Evolutionary conservation across 805 yeast genomes (phyloP), one percentile per base, ranked within the genome.

Genomic region (Metschnikowia colocasiae): DNA sequence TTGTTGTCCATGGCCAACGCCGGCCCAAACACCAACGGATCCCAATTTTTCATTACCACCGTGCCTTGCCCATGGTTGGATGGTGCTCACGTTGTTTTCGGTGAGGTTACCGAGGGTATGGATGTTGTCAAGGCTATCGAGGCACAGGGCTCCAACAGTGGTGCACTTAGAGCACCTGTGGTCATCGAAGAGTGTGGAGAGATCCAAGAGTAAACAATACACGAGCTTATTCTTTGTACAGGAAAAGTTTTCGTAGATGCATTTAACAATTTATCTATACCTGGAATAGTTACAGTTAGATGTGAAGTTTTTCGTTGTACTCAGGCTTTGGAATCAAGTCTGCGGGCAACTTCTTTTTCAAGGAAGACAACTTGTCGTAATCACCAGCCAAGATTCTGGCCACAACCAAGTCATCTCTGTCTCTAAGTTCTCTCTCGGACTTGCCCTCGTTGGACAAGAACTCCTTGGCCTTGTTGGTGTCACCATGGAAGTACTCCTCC

Each of bases 311-410:
- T 26, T 65, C 67, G 54, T 70, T 60, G 43, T 54, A 50, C 48
- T 62, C 69, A 15, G 61, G 65, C 60, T 65, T 63, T 40, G 73
- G 72, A 46, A 66, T 52, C 57, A 71, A 65, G 55, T 66, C 73
- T 27, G 53, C 57, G 32, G 76, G 73, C 52, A 65, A 53, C 53
- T 77, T 79, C 59, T 73, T 71, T 70, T 78, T 80, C 60, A 82
- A 71, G 45, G 78, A 79, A 25, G 81, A 76, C 59, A 82, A 71
- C 59, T 74, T 81, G 68, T 87, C 95, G 68, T 88, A 87, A 63
- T 88, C 94, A 50, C 95, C 95, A 49, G 83, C 79, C 60, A 87
- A 75, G 56, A 87, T 85, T 64, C 94, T 78, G 57, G 89, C 92
- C 55, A 88, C 82, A 51, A 87, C 83, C 59, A 85, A 73, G 55